Percentiles rank a stretch among this genome's conserved stretches.
Conservation (phyloP, 495 filamentous ascomycete genomes). For the Annulohypoxylon bovei region DNA sequence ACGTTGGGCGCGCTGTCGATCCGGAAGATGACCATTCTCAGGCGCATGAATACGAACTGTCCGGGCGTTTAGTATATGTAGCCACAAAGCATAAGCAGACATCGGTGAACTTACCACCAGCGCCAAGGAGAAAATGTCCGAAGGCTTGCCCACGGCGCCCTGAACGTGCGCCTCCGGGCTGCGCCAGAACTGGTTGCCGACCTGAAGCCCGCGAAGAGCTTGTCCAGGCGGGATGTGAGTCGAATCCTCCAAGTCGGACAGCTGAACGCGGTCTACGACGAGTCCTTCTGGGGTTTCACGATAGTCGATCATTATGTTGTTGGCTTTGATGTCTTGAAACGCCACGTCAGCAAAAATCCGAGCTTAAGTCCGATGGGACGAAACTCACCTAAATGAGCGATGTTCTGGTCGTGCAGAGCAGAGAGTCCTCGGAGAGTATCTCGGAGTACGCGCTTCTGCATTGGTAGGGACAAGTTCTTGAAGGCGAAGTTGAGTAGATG, state of each 20-base stretch:
- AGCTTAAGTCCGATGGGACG: constrained; percentile 26
- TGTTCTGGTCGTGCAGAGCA: constrained; percentile 58
- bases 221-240: constrained; percentile 53
- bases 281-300: constrained; percentile 44
- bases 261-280: constrained; percentile 50
- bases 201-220: constrained; percentile 44
- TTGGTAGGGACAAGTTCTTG: constrained; percentile 48
- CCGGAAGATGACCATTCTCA: constrained; percentile 56
- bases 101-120: constrained; percentile 48
- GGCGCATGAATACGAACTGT: constrained; percentile 48
- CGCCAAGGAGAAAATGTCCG: constrained; percentile 51
- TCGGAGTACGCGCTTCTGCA: constrained; percentile 57
- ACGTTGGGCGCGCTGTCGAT: constrained; percentile 55
- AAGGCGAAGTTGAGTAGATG: constrained; percentile 57
- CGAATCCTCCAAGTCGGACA: constrained; percentile 58
- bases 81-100: background rate
- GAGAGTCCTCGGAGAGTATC: constrained; percentile 56
- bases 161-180: constrained; percentile 51
- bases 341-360: constrained; percentile 9
- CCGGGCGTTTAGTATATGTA: constrained; percentile 17
- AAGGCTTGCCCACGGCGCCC: constrained; percentile 46
- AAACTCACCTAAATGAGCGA: constrained; percentile 56
- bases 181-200: constrained; percentile 53
- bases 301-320: constrained; percentile 53
- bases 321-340: constrained; percentile 50